Base-by-base conservation (phyloP, 306 rosid genomes). In the Vachellia collinsii region DNA sequence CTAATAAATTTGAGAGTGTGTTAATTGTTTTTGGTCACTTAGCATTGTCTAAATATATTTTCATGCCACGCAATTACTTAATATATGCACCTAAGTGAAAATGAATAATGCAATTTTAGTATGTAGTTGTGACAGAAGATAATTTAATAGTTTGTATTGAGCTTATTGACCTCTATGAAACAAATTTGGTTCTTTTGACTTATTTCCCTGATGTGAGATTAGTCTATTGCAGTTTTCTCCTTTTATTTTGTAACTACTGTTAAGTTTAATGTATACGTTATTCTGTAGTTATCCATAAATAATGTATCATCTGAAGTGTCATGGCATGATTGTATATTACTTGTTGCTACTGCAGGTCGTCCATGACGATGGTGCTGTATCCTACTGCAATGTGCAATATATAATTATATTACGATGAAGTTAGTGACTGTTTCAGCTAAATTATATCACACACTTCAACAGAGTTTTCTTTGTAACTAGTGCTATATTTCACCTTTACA, bases 311-410 rank as follows among this genome's bases (percentile, higher is more conserved):
- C 38, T 78, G 44, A 43, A 7, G 43, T 53, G 53, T 56, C 59
- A 74, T 36, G 29, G 20, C 62, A 41, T 53, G 80, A n/a, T 74
- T 87, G 77, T 83, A 37, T 74, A 11, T 48, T 74, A 23, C 36
- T 46, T 78, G 75, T 76, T 75, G 83, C 79, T 85, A 66, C 76
- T 89, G 94, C 94, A 94, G 99, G 99, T 94, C 86, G 88, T 93
- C 78, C 83, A 93, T 7, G 97, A 94, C 71, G 99, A 93, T 80
- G 99, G 99, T 61, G 93, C 95, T 80, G 99, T 94, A 94, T 94
- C 98, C 97, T 86, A 76, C 43, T 59, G 66, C 41, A 29, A 29
- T 29, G 34, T 29, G 34, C 34, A 67, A 56, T 72, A 14, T 82
- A 67, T 39, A 12, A 38, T 88, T 87, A 53, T 65, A 11, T 47